These are phyloP conservation scores for Kockovaella imperatae DNA, from an alignment of 768 basidiomycete species.

Conservation along the genomic window DNA sequence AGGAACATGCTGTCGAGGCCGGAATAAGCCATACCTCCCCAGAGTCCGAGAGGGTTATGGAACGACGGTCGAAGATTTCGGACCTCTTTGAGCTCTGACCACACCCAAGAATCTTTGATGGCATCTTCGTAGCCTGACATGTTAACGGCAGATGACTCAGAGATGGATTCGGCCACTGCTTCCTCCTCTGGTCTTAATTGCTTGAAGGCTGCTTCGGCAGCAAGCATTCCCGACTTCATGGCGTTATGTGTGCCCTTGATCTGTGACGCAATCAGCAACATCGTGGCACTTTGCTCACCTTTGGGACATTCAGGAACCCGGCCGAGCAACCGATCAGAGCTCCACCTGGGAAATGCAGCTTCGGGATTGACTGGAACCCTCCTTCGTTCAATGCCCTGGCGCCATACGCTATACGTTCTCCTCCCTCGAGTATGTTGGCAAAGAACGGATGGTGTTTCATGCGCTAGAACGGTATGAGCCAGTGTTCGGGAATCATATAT, in stretches of 20 bases:
- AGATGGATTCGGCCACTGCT: slow-evolving; percentile 32
- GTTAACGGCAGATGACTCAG: slow-evolving; percentile 52
- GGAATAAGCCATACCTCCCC: slow-evolving; percentile 80
- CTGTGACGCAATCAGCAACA: slow-evolving; percentile 19
- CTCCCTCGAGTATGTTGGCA: slow-evolving; percentile 64
- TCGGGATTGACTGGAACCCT: slow-evolving; percentile 82
- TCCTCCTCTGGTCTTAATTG: slow-evolving; percentile 48
- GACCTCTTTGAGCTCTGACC: slow-evolving; percentile 76
- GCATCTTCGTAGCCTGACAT: slow-evolving; percentile 66
- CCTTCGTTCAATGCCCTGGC: slow-evolving; percentile 87
- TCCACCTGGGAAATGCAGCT: slow-evolving; percentile 82
- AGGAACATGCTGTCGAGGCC: slow-evolving; percentile 79
- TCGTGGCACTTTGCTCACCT: slow-evolving; percentile 42
- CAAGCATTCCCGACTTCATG: slow-evolving; percentile 98
- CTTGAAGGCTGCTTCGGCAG: slow-evolving; percentile 76
- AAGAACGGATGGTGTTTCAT: slow-evolving; percentile 98
- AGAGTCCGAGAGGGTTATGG: slow-evolving; percentile 63
- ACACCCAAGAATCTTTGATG: slow-evolving; percentile 73
- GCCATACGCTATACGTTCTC: slow-evolving; percentile 79
- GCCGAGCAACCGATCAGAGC: slow-evolving; percentile 92
- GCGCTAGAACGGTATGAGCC: slow-evolving; percentile 44
- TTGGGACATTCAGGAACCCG: slow-evolving; percentile 90
- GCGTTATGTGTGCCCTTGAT: slow-evolving; percentile 99
- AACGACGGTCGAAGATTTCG: slow-evolving; percentile 88
- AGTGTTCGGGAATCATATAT: neutral